Percentiles rank a stretch among this genome's conserved stretches.
These are phyloP conservation scores for Cladochytrium replicatum DNA, from an alignment of 192 early-diverging fungal genomes.

Conservation along the genomic window DNA sequence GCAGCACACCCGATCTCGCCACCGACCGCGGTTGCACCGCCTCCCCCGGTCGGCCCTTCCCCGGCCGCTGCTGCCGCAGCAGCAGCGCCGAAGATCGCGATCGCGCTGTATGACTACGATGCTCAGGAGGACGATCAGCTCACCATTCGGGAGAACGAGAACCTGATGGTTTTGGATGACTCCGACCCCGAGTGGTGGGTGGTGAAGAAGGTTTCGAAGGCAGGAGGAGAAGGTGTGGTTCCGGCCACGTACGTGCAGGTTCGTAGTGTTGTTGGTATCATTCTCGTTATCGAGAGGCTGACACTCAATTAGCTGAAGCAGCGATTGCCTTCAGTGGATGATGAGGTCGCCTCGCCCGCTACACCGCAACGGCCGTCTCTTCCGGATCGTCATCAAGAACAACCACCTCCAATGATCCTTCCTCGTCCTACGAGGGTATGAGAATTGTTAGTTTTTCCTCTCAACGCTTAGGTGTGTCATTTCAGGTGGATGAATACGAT, in stretches of 20 bases:
- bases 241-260: conserved; percentile 83
- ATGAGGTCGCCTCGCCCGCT: too few species aligned
- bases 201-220: conserved; percentile 35
- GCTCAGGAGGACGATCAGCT: conserved; percentile 79
- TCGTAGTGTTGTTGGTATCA: too few species aligned
- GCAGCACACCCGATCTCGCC: conserved; percentile 4
- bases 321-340: too few species aligned
- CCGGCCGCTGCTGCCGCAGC: conserved; percentile 6
- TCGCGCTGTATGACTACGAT: conserved; percentile 76
- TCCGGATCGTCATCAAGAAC: too few species aligned
- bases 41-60: conserved; percentile 10
- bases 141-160: conserved; percentile 60
- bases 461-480: too few species aligned
- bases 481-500: too few species aligned
- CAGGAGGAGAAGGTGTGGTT: conserved; percentile 66
- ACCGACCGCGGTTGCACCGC: background rate
- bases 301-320: conserved; percentile 43
- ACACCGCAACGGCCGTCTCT: too few species aligned
- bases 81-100: conserved; percentile 24
- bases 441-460: too few species aligned
- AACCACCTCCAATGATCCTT: too few species aligned
- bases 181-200: conserved; percentile 44
- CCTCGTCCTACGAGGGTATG: too few species aligned
- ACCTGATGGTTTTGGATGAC: conserved; percentile 46
- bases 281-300: too few species aligned